Base-by-base conservation (phyloP, 345 rosid species). In the Microthlaspi erraticum region DNA sequence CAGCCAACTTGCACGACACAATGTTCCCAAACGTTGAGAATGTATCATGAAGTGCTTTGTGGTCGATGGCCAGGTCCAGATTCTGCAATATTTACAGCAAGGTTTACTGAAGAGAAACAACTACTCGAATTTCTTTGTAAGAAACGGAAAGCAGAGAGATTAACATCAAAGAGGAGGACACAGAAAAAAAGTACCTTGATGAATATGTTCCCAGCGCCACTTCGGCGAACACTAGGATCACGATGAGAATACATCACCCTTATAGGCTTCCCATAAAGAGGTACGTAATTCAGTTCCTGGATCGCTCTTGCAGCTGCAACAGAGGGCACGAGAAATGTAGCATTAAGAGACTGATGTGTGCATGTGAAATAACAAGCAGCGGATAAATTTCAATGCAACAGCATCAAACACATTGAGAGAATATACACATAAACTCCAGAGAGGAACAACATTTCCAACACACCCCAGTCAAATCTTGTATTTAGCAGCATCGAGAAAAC, bases 1-100 rank as follows among this genome's bases (percentile, higher is more conserved):
- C 88, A 39, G 97, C 95, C 19, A 93, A 88, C 90, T 91, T 93
- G 84, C 98, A 93, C 4, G 98, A 93, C 12, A 93, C 91, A 48
- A 93, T 85, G 75, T 78, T 91, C 52, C 98, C 98, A 48, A 93
- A 93, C 19, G 85, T 20, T 13, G 90, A 84, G 75, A 93, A 91
- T 0, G 96, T 93, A 29, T 93, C 97, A 75, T 89, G 94, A 11
- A 93, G 75, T 14, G 93, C 92, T 78, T 93, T 93, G 84, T 91
- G 93, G 82, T 93, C 98, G 52, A 93, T 93, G 7, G 79, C 83
- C 77, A 83, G 83, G 69, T 91, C 98, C 66, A 93, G 76, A 74
- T 93, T 93, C 98, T 93, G 86, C 80, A 46, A 46, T 64, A 74
- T 39, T 26, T 4, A 26, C 4, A 62, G 19, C 60, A 60, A 73